These are phyloP conservation scores for Bassia scoparia DNA, from an alignment of 148 eudicot species.

Conservation along the genomic window DNA sequence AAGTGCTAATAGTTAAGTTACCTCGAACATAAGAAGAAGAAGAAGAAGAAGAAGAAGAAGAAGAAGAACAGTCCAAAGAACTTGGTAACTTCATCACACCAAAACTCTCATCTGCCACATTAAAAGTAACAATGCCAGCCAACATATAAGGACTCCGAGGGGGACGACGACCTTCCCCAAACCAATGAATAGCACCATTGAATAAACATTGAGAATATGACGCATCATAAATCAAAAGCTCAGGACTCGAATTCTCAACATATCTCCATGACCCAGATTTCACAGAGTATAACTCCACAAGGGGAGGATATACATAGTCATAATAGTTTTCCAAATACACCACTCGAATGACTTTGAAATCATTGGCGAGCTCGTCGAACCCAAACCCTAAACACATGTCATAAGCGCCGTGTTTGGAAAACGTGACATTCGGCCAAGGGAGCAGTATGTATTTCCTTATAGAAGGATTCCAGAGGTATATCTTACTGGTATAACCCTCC, in stretches of 20 bases:
- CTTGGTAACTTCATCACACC: neutral
- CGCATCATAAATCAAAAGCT: neutral
- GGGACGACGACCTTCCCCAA: neutral
- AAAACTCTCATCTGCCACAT: slow-evolving; percentile 9
- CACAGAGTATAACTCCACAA: neutral
- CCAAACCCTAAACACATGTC: slow-evolving; percentile 10
- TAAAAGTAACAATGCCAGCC: neutral
- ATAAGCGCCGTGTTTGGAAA: neutral
- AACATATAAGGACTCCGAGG: neutral
- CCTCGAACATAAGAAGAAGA: neutral
- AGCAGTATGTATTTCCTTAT: neutral
- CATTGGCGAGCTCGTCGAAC: slow-evolving; percentile 7
- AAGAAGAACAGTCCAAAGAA: neutral
- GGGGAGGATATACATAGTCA: neutral
- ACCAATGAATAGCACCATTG: slow-evolving; percentile 15
- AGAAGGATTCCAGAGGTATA: slow-evolving; percentile 14
- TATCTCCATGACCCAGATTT: neutral
- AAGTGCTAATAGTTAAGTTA: neutral
- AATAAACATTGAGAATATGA: neutral
- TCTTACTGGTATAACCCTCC: neutral
- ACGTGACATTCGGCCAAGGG: neutral
- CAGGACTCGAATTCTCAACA: neutral
- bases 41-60: too few relatives aligned
- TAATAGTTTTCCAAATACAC: neutral
- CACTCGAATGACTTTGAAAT: slow-evolving; percentile 14